Percentiles rank a stretch among this genome's conserved stretches.
phyloP scores from a whole-genome alignment of 2,329 filamentous ascomycete species.

The Aspergillus sp. region DNA sequence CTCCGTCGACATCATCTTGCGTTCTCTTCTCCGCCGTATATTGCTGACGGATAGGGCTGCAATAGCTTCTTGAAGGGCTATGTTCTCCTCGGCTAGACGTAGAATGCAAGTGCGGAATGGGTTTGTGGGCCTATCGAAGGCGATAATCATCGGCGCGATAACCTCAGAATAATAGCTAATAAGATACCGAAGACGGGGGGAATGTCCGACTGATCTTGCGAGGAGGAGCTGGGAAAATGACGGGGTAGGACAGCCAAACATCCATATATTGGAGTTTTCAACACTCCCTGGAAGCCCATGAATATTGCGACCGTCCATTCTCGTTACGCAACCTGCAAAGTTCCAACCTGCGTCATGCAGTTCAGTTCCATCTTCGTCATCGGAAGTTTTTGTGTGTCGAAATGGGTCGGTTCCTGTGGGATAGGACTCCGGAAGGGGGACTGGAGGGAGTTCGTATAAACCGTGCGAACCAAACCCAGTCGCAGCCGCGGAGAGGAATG shows the following conservation, averaged over 20 bases:
- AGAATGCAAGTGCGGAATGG: constrained; percentile 83
- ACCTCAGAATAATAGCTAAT: constrained; percentile 92
- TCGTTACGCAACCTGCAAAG: no score
- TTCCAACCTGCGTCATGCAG: no score
- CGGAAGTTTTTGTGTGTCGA: no score
- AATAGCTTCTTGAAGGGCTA: constrained; percentile 86
- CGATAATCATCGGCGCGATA: constrained; percentile 87
- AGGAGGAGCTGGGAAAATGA: constrained; percentile 37
- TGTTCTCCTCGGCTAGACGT: constrained; percentile 71
- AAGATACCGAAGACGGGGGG: constrained; percentile 79
- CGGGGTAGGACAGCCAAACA: constrained; percentile 22
- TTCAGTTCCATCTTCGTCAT: no score
- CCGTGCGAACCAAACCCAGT: no score
- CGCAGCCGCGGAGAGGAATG: no score
- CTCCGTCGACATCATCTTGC: constrained; percentile 53
- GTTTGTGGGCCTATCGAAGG: constrained; percentile 81
- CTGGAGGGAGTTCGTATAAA: no score
- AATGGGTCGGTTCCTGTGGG: no score
- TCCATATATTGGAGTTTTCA: constrained; percentile 6
- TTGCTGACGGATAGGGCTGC: constrained; percentile 88
- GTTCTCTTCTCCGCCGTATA: constrained; percentile 71
- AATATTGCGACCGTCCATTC: no score
- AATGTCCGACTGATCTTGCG: constrained; percentile 55
- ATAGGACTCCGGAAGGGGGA: no score
- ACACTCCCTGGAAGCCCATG: no score